These are phyloP conservation scores for Fusarium camptoceras DNA, from an alignment of 2,329 filamentous ascomycete species.

Conservation along the genomic window DNA sequence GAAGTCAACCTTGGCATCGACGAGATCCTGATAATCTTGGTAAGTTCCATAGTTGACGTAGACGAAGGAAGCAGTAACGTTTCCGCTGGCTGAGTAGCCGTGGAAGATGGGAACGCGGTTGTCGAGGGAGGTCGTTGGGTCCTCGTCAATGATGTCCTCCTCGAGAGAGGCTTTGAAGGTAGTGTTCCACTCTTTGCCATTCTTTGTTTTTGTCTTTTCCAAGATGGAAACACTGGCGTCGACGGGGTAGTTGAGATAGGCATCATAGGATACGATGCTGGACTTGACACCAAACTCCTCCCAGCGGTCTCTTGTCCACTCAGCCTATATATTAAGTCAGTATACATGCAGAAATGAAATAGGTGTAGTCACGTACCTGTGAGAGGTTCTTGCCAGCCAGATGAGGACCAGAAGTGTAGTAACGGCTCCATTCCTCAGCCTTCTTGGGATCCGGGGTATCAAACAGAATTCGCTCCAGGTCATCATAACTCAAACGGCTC, in stretches of 20 bases:
- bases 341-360: too few relatives aligned
- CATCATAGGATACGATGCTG: constrained; percentile 76
- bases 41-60: constrained; percentile 94
- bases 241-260: constrained; percentile 81
- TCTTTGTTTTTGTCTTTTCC: constrained; percentile 55
- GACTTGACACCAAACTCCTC: constrained; percentile 75
- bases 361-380: constrained; percentile 58
- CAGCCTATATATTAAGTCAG: constrained; percentile 59
- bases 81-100: constrained; percentile 91
- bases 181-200: constrained; percentile 64
- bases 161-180: constrained; percentile 83
- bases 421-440: constrained; percentile 78
- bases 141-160: constrained; percentile 86
- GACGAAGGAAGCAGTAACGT: constrained; percentile 88
- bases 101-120: constrained; percentile 91
- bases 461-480: constrained; percentile 68
- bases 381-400: constrained; percentile 82
- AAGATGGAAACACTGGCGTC: constrained; percentile 77
- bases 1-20: constrained; percentile 78
- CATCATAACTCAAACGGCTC: constrained; percentile 54
- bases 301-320: constrained; percentile 82
- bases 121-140: constrained; percentile 78
- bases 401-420: constrained; percentile 82
- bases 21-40: constrained; percentile 84
- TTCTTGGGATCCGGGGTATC: constrained; percentile 68